A percentile compares a stretch with the other conserved stretches of the same genome.
phyloP scores from a whole-genome alignment of 768 basidiomycete species.

The Lactarius hatsudake region DNA sequence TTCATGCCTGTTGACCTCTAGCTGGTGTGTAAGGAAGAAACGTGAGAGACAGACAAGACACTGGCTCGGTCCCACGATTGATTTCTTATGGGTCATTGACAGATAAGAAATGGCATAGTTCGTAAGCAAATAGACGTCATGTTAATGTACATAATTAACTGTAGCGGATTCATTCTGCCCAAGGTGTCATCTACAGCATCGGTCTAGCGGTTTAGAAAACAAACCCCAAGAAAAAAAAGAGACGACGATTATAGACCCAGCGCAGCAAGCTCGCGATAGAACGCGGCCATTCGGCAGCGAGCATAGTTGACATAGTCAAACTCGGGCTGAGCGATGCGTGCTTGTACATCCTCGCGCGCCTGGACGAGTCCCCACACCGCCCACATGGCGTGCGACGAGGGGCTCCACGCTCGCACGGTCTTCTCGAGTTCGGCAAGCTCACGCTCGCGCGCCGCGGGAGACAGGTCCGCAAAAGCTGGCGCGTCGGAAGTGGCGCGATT shows the following conservation, averaged over 20 bases:
- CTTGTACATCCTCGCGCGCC: slow-evolving; percentile 71
- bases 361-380: slow-evolving; percentile 93
- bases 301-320: slow-evolving; percentile 92
- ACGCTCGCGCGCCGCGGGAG: slow-evolving; percentile 36
- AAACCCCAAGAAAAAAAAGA: not conserved
- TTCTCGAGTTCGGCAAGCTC: slow-evolving; percentile 61
- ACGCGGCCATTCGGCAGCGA: slow-evolving; percentile 58
- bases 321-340: slow-evolving; percentile 57
- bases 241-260: slow-evolving; percentile 37
- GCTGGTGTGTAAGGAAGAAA: not conserved
- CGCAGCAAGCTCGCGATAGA: slow-evolving; percentile 52
- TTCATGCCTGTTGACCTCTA: slow-evolving; percentile 4
- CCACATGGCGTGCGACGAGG: slow-evolving; percentile 91
- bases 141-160: not conserved
- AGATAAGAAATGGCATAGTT: slow-evolving; percentile 4
- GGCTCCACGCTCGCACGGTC: slow-evolving; percentile 85
- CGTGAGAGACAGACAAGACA: not conserved
- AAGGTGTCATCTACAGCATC: not conserved
- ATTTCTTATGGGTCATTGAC: not conserved
- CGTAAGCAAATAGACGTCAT: not conserved
- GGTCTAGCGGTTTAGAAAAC: not conserved
- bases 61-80: not conserved
- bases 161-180: not conserved
- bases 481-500: slow-evolving; percentile 38
- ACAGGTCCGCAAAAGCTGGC: slow-evolving; percentile 25